Conservation (phyloP, 2,329 filamentous ascomycete species). For the Mollisiaceae sp. region DNA sequence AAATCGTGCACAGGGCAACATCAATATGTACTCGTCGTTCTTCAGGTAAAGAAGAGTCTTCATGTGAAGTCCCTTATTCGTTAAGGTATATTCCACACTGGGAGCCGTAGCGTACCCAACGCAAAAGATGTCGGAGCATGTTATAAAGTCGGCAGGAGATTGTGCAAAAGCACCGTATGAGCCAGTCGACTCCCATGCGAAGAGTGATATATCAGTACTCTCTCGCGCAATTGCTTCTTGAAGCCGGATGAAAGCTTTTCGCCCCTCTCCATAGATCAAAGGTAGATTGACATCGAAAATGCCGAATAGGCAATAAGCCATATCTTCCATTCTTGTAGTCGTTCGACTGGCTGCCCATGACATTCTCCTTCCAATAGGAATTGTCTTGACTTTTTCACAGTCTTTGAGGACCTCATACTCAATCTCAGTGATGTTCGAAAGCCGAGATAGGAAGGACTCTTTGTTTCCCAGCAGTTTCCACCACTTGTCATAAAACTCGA, state of each 20-base stretch:
- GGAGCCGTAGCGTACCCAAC: too few relatives aligned
- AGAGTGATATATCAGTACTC: not conserved
- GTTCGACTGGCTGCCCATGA: not conserved
- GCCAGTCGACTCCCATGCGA: not conserved
- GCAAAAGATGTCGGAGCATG: too few relatives aligned
- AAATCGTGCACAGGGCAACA: too few relatives aligned
- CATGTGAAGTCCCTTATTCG: too few relatives aligned
- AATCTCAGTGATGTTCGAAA: not conserved
- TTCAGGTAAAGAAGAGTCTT: too few relatives aligned
- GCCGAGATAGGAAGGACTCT: not conserved
- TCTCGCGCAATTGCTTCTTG: slow-evolving; percentile 6
- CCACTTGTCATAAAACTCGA: not conserved
- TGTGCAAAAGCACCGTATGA: too few relatives aligned
- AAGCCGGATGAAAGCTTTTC: not conserved
- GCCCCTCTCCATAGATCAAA: slow-evolving; percentile 7
- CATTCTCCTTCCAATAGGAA: not conserved
- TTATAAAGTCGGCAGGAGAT: too few relatives aligned
- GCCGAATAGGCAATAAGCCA: slow-evolving; percentile 8
- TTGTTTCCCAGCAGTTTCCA: not conserved
- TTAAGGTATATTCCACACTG: too few relatives aligned
- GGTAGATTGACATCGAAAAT: slow-evolving; percentile 14
- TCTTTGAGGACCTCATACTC: not conserved
- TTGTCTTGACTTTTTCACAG: not conserved
- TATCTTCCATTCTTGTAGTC: slow-evolving; percentile 2
- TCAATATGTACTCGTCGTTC: too few relatives aligned